These are phyloP conservation scores for Geosmithia putterillii DNA, from an alignment of 2,329 filamentous ascomycete species.

Conservation along the genomic window DNA sequence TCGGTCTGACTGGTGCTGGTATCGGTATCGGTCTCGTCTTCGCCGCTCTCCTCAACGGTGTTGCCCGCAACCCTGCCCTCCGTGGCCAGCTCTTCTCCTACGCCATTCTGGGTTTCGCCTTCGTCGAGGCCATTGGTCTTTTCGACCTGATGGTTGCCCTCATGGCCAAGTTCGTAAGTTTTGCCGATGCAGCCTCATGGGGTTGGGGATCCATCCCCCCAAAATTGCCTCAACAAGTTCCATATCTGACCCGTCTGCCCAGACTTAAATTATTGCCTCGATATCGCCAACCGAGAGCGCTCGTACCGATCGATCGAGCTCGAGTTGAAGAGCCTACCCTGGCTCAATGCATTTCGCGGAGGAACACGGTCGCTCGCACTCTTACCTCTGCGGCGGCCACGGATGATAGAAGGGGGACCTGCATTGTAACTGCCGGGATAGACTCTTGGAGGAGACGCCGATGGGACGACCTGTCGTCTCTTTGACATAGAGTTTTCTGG, in stretches of 20 bases:
- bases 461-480: conserved; percentile 15
- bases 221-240: not conserved
- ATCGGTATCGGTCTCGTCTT: conserved; percentile 94
- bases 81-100: conserved; percentile 93
- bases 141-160: conserved; percentile 88
- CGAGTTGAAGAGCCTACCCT: conserved; percentile 16
- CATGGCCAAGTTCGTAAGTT: conserved; percentile 82
- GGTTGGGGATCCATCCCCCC: not conserved
- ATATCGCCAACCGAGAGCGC: conserved; percentile 13
- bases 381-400: conserved; percentile 7
- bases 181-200: not conserved
- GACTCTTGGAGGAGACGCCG: conserved; percentile 16
- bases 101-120: conserved; percentile 90
- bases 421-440: conserved; percentile 28
- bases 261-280: conserved; percentile 24
- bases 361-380: conserved; percentile 12
- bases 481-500: conserved; percentile 22
- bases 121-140: conserved; percentile 85
- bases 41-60: conserved; percentile 76
- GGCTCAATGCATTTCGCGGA: conserved; percentile 12
- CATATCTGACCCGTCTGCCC: not conserved
- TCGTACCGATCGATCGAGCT: conserved; percentile 23
- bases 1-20: conserved; percentile 86
- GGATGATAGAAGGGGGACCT: conserved; percentile 20
- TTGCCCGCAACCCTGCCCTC: conserved; percentile 89